Evolutionary conservation across 2,329 filamentous ascomycete genomes (phyloP).

Genomic region (Fusarium tupiense): DNA sequence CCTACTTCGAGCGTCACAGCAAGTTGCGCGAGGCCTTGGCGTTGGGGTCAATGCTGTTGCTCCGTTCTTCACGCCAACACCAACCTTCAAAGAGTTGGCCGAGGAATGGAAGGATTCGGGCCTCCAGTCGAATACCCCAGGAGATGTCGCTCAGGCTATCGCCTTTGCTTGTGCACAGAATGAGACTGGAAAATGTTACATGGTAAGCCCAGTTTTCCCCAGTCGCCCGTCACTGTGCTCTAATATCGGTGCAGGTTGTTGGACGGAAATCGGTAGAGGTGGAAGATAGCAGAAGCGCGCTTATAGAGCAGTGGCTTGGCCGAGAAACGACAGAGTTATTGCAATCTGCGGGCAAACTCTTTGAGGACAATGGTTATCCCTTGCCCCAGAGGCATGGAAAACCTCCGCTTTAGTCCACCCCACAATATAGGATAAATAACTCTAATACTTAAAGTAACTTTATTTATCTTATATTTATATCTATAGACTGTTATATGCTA

Average conservation of each 20-base stretch:
- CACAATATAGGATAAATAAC: neutral
- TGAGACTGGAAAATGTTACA: neutral
- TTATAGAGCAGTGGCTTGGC: neutral
- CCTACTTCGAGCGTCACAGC: neutral
- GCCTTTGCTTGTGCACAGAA: neutral
- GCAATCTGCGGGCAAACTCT: neutral
- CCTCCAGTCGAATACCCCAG: neutral
- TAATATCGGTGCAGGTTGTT: neutral
- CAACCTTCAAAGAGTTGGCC: neutral
- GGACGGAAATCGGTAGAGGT: neutral
- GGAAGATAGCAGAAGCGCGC: neutral
- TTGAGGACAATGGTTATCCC: rapidly evolving
- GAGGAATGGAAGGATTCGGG: neutral
- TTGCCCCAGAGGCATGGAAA: rapidly evolving
- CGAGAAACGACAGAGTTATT: rapidly evolving
- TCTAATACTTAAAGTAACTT: neutral
- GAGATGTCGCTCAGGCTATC: neutral
- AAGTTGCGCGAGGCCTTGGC: neutral
- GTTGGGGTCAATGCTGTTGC: neutral
- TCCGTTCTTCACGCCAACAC: neutral
- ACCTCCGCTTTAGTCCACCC: rapidly evolving
- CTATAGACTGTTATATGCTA: rapidly evolving
- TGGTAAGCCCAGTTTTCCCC: neutral
- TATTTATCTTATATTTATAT: neutral
- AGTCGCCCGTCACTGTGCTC: rapidly evolving